These are phyloP conservation scores for Magnusiomyces paraingens DNA, from an alignment of 1,139 yeast genomes.

Conservation along the genomic window DNA sequence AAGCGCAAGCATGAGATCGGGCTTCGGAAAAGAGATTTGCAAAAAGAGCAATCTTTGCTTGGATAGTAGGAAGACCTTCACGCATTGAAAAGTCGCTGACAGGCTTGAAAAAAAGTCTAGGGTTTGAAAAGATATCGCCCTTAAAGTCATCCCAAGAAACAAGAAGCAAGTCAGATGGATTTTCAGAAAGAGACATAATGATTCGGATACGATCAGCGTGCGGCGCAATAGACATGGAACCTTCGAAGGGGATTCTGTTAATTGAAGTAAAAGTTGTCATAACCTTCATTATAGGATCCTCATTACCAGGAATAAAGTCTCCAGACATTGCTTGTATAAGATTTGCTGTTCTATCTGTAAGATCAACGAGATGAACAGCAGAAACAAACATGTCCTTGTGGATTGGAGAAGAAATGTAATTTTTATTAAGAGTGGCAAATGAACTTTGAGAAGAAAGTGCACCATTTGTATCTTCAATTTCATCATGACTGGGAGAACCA, in stretches of 20 bases:
- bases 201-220: constrained; percentile 34
- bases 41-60: constrained; percentile 17
- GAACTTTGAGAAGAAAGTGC: constrained; percentile 17
- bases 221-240: constrained; percentile 50
- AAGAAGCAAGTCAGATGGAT: constrained; percentile 17
- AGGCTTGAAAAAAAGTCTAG: constrained; percentile 6
- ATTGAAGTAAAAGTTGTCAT: constrained; percentile 49
- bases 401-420: constrained; percentile 28
- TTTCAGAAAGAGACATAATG: constrained; percentile 18
- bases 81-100: not conserved
- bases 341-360: constrained; percentile 63
- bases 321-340: constrained; percentile 54
- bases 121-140: constrained; percentile 5
- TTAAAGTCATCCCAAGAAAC: constrained; percentile 19
- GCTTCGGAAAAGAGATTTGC: constrained; percentile 10
- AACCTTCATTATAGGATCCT: constrained; percentile 46
- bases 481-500: too few relatives aligned
- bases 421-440: constrained; percentile 21
- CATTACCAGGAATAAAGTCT: constrained; percentile 32
- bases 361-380: constrained; percentile 52
- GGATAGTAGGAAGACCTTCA: constrained; percentile 11
- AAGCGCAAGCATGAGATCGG: constrained; percentile 12
- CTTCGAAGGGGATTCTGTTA: constrained; percentile 44
- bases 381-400: constrained; percentile 37
- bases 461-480: too few relatives aligned